phyloP scores from a whole-genome alignment of 1,284 basidiomycete species.

The Naganishia sp. region DNA sequence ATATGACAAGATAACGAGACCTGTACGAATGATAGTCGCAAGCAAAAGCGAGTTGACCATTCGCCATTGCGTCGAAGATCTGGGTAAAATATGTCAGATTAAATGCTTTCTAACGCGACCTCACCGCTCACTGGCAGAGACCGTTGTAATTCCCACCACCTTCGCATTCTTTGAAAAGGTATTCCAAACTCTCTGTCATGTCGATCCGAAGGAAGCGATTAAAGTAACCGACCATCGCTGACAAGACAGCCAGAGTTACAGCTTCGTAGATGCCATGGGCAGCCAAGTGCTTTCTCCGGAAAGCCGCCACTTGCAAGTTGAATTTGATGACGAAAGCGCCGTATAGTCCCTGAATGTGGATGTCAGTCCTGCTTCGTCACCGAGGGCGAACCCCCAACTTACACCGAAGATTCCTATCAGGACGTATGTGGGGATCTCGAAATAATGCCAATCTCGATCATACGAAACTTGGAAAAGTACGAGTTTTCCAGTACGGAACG shows the following conservation, averaged over 20 bases:
- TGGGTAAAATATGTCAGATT: conserved; percentile 47
- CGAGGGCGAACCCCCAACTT: conserved; percentile 40
- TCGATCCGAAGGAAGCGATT: conserved; percentile 95
- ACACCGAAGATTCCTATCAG: conserved; percentile 95
- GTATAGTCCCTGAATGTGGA: conserved; percentile 74
- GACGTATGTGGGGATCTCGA: conserved; percentile 94
- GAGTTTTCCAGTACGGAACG: conserved; percentile 95
- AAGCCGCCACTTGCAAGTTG: conserved; percentile 91
- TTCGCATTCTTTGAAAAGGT: conserved; percentile 95
- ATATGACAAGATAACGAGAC: conserved; percentile 87
- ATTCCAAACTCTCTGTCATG: conserved; percentile 97
- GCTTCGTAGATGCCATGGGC: conserved; percentile 86
- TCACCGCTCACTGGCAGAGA: conserved; percentile 80
- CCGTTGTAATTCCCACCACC: conserved; percentile 88
- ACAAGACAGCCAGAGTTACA: conserved; percentile 79
- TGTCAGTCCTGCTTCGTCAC: conserved; percentile 19
- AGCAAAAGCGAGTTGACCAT: conserved; percentile 90
- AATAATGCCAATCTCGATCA: conserved; percentile 98
- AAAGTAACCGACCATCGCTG: conserved; percentile 88
- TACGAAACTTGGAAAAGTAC: conserved; percentile 98
- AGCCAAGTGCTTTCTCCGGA: conserved; percentile 83
- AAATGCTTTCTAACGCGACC: background rate
- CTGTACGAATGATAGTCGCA: conserved; percentile 84
- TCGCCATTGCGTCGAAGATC: conserved; percentile 86
- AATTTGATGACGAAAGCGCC: conserved; percentile 97